Conservation (phyloP, 805 yeast species). For the Saccharomycopsis guyanensis region DNA sequence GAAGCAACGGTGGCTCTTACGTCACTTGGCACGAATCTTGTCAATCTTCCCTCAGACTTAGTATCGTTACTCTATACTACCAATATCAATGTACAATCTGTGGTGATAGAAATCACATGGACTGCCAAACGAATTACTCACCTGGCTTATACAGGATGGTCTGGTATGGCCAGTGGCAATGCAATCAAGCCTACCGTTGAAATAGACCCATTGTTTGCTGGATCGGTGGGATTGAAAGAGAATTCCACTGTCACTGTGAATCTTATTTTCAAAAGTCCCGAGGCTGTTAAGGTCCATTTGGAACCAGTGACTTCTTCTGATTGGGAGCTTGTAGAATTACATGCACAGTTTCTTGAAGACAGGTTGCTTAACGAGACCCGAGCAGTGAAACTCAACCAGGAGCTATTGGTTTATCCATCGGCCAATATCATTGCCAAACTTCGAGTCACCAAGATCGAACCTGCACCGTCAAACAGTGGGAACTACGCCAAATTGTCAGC, state of each 20-base stretch:
- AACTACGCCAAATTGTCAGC: constrained; percentile 48
- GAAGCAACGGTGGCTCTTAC: constrained; percentile 28
- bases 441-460: constrained; percentile 40
- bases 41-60: constrained; percentile 45
- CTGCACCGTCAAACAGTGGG: constrained; percentile 25
- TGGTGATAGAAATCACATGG: constrained; percentile 42
- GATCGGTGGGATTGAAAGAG: constrained; percentile 39
- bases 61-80: constrained; percentile 41
- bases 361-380: constrained; percentile 73
- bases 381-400: constrained; percentile 53
- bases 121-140: constrained; percentile 20
- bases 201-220: constrained; percentile 63
- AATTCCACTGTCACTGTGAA: constrained; percentile 34
- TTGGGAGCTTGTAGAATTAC: constrained; percentile 85
- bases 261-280: constrained; percentile 42
- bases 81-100: constrained; percentile 47
- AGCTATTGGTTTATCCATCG: constrained; percentile 63
- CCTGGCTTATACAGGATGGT: constrained; percentile 53
- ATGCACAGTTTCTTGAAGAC: constrained; percentile 70
- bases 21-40: constrained; percentile 41
- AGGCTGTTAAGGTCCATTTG: constrained; percentile 55
- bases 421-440: constrained; percentile 54
- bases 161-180: constrained; percentile 41
- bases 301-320: constrained; percentile 75
- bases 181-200: constrained; percentile 35